Conservation (phyloP, 2,329 filamentous ascomycete genomes). For the Fusarium sterilihyphosum region DNA sequence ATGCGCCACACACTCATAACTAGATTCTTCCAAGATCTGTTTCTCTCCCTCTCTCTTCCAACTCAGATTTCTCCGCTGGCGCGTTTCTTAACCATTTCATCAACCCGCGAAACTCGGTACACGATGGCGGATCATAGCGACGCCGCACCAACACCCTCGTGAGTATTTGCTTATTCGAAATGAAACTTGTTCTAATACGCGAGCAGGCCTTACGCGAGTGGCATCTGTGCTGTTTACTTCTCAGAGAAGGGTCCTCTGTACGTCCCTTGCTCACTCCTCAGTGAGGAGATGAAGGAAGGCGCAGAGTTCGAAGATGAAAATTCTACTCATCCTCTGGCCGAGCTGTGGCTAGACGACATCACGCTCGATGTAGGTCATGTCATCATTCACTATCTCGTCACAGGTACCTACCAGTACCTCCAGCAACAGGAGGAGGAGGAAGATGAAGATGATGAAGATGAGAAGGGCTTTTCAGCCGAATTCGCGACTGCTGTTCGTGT, state of each 20-base stretch:
- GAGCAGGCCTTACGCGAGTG: neutral
- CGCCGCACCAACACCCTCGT: neutral
- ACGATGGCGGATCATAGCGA: neutral
- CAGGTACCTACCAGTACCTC: constrained; percentile 4
- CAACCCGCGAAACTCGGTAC: too few species aligned
- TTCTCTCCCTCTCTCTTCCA: neutral
- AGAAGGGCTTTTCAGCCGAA: neutral
- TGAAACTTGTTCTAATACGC: neutral
- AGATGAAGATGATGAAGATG: too few species aligned
- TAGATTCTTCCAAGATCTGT: rapidly evolving
- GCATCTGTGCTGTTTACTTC: neutral
- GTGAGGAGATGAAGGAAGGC: neutral
- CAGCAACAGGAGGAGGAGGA: rapidly evolving
- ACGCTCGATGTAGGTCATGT: neutral
- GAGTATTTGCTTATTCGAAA: neutral
- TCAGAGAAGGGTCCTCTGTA: neutral
- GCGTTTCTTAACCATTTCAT: too few species aligned
- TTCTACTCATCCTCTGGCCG: rapidly evolving
- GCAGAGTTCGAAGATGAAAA: rapidly evolving
- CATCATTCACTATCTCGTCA: constrained; percentile 8
- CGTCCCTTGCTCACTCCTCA: neutral
- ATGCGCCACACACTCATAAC: neutral
- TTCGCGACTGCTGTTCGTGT: neutral
- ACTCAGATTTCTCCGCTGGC: rapidly evolving
- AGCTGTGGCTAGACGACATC: neutral